phyloP scores from a whole-genome alignment of 257 asterid genomes.

The Petunia secreta region DNA sequence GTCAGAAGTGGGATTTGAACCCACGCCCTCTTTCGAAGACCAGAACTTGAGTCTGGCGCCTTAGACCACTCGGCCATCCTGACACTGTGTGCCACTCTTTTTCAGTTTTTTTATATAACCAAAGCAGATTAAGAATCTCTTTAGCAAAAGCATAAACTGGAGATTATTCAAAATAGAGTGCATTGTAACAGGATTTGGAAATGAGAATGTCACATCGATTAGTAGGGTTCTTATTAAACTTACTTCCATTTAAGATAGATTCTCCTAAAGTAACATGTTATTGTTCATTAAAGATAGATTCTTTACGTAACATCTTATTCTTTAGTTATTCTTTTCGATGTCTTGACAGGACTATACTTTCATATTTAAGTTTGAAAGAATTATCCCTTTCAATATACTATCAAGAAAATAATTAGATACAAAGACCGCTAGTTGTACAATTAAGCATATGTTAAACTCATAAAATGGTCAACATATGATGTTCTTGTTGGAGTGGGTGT shows the following conservation, averaged over 20 bases:
- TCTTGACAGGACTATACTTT: neutral
- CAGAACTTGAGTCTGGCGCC: slow-evolving; percentile 98
- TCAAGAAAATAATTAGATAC: neutral
- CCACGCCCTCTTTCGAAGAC: slow-evolving; percentile 82
- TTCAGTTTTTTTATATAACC: too few relatives aligned
- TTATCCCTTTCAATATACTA: neutral
- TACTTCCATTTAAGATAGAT: neutral
- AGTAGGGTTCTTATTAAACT: neutral
- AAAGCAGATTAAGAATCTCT: too few relatives aligned
- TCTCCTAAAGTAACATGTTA: neutral
- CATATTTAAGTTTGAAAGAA: neutral
- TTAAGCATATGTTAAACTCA: neutral
- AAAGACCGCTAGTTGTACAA: neutral
- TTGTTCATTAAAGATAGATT: neutral
- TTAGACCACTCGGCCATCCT: slow-evolving; percentile 97
- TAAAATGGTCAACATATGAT: neutral
- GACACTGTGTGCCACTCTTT: slow-evolving; percentile 28
- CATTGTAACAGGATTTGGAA: neutral
- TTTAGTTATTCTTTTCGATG: too few relatives aligned
- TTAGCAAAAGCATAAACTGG: neutral
- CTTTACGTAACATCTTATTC: neutral
- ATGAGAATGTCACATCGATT: neutral
- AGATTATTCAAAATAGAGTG: neutral
- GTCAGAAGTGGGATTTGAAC: slow-evolving; percentile 79
- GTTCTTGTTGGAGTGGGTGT: too few relatives aligned